Percentiles rank a stretch among this genome's conserved stretches.
Evolutionary conservation across 176 grass and related monocot genomes (phyloP).

Genomic region (Musa itinerans): DNA sequence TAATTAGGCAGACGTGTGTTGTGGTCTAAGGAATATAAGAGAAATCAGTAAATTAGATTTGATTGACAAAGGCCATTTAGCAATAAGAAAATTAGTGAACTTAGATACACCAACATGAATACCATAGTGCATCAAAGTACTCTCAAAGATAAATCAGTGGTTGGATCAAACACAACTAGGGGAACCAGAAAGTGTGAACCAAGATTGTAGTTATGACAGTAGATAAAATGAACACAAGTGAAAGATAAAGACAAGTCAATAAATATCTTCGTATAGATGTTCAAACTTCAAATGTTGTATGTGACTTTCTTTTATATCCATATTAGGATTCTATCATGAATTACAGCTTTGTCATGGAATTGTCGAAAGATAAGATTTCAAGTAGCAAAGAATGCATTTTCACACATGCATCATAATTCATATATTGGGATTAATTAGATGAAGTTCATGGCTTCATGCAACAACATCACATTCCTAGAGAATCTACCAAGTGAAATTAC

Average conservation of each 20-base stretch:
- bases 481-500: no score
- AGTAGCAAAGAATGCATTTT: no score
- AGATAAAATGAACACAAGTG: neutral
- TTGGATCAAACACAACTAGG: neutral
- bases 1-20: slow-evolving; percentile 98
- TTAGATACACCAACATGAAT: neutral
- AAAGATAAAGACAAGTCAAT: no score
- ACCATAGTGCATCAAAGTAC: neutral
- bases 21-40: slow-evolving; percentile 56
- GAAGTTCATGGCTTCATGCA: neutral
- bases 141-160: neutral
- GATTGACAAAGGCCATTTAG: neutral
- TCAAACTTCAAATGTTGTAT: no score
- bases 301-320: no score
- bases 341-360: no score
- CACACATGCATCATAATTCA: no score
- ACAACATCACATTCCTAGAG: neutral
- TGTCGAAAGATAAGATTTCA: no score
- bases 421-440: no score
- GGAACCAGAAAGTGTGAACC: neutral
- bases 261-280: no score
- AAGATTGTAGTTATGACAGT: neutral
- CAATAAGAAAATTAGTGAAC: neutral
- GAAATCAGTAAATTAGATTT: slow-evolving; percentile 24
- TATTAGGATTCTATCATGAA: no score